phyloP scores from a whole-genome alignment of 331 rosid species.

The Quercus lobata region DNA sequence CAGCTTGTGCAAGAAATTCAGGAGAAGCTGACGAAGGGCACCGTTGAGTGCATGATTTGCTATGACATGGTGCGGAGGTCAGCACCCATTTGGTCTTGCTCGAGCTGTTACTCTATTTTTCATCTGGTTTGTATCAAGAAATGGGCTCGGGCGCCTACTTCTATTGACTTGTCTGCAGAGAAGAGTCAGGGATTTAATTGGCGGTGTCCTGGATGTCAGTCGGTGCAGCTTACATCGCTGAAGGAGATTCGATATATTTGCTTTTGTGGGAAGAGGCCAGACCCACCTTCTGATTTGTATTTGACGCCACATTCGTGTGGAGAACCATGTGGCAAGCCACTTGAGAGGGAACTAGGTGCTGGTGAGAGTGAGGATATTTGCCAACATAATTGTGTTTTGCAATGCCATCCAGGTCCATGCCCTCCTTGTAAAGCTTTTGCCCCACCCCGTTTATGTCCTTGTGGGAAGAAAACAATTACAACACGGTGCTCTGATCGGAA shows the following conservation, averaged over 20 bases:
- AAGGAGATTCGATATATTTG: constrained; percentile 79
- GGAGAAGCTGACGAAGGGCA: constrained; percentile 71
- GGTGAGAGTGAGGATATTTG: constrained; percentile 65
- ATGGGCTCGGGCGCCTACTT: constrained; percentile 92
- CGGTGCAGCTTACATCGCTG: constrained; percentile 62
- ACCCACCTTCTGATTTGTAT: constrained; percentile 88
- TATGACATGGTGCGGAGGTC: constrained; percentile 85
- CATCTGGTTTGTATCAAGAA: constrained; percentile 82
- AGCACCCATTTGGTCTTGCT: constrained; percentile 85
- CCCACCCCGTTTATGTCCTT: constrained; percentile 71
- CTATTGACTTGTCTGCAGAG: constrained; percentile 63
- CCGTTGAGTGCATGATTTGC: constrained; percentile 94
- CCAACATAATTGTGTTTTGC: constrained; percentile 91
- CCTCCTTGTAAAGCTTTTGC: constrained; percentile 96
- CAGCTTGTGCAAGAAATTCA: constrained; percentile 89
- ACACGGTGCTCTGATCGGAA: constrained; percentile 79
- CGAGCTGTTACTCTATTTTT: constrained; percentile 83
- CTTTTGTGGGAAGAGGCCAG: constrained; percentile 82
- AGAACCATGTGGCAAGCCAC: constrained; percentile 84
- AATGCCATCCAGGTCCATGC: constrained; percentile 98
- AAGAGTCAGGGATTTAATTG: constrained; percentile 84
- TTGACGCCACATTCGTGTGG: constrained; percentile 96
- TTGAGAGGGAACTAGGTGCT: constrained; percentile 49
- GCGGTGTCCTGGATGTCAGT: constrained; percentile 99
- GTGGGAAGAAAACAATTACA: constrained; percentile 80